Evolutionary conservation across 345 rosid genomes (phyloP), one percentile per base, ranked within the genome.

Genomic region (Sisymbrium altissimum): DNA sequence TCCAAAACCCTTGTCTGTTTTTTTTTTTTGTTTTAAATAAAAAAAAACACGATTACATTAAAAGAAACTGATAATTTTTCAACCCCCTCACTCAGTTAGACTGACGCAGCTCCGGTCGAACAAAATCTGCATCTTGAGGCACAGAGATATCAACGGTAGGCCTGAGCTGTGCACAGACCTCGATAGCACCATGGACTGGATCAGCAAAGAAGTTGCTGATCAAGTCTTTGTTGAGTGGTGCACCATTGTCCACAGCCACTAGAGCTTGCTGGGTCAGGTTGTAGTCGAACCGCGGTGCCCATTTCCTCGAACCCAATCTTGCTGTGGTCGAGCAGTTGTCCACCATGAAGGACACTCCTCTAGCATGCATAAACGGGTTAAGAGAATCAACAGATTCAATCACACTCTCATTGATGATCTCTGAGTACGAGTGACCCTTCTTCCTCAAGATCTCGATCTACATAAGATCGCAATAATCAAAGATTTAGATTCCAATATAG

Each of bases 311-410:
- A 36, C 98, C 98, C 36, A 93, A 75, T 40, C 98, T 86, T 27
- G 98, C 98, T 4, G 98, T 93, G 13, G 98, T 93, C 0, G 98
- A 93, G 80, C 97, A 88, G 75, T 93, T 93, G 73, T 93, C 98
- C 14, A 89, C 98, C 98, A 91, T 91, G 78, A 94, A 94, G 1
- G 96, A 91, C 64, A 94, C 91, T 70, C 98, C 97, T 4, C 97
- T 91, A 3, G 98, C 98, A 57, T 89, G 95, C 98, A 94, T 94
- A 54, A 94, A 94, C 1, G 98, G 98, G 70, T 94, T 94, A 36
- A 91, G 70, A 10, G 98, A 94, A 76, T 94, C 98, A 15, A 94
- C 98, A 0, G 96, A 82, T 76, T 94, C 98, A 2, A 91, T 94
- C 81, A 94, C 83, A 70, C 96, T 89, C 70, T 94, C 97, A 27